Evolutionary conservation across 352 stramenopile species (phyloP).

Genomic region (Phytophthora pluvialis): DNA sequence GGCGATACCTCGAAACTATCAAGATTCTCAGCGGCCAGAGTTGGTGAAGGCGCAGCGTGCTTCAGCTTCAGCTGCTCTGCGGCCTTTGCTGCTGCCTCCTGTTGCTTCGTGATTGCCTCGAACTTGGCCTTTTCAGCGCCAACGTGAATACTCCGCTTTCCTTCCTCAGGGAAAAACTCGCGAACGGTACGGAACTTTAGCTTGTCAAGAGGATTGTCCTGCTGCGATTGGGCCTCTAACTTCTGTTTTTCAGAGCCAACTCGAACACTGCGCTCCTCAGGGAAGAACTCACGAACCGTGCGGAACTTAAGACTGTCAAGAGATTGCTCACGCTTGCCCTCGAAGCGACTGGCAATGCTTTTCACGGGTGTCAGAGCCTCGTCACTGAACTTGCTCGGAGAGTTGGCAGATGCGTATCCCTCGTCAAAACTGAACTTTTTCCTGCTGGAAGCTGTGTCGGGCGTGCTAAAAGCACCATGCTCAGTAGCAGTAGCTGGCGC

Average conservation of each 20-base stretch:
- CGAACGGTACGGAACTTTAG: slow-evolving; percentile 65
- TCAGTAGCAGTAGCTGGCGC: background rate
- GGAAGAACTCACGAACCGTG: slow-evolving; percentile 66
- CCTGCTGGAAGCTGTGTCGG: slow-evolving; percentile 13
- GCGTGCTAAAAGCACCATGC: slow-evolving; percentile 11
- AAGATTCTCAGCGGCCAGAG: background rate
- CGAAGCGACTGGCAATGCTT: slow-evolving; percentile 70
- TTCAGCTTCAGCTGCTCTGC: slow-evolving; percentile 29
- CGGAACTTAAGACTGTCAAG: slow-evolving; percentile 65
- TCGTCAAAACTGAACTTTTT: slow-evolving; percentile 34
- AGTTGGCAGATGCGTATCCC: slow-evolving; percentile 12
- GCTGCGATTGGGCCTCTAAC: slow-evolving; percentile 48
- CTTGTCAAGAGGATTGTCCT: slow-evolving; percentile 55
- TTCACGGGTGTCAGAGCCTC: slow-evolving; percentile 50
- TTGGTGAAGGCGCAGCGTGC: slow-evolving; percentile 1
- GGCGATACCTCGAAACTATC: background rate
- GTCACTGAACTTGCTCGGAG: slow-evolving; percentile 22
- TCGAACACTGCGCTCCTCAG: slow-evolving; percentile 41
- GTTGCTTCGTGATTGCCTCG: slow-evolving; percentile 39
- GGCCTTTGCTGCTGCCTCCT: slow-evolving; percentile 27
- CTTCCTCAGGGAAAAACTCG: slow-evolving; percentile 53
- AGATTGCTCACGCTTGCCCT: slow-evolving; percentile 67
- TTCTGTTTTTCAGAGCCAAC: slow-evolving; percentile 50
- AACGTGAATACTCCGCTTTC: slow-evolving; percentile 42
- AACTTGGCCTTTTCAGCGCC: slow-evolving; percentile 50